Evolutionary conservation across 805 yeast genomes (phyloP).

Genomic region (Starmerella stigmatis): DNA sequence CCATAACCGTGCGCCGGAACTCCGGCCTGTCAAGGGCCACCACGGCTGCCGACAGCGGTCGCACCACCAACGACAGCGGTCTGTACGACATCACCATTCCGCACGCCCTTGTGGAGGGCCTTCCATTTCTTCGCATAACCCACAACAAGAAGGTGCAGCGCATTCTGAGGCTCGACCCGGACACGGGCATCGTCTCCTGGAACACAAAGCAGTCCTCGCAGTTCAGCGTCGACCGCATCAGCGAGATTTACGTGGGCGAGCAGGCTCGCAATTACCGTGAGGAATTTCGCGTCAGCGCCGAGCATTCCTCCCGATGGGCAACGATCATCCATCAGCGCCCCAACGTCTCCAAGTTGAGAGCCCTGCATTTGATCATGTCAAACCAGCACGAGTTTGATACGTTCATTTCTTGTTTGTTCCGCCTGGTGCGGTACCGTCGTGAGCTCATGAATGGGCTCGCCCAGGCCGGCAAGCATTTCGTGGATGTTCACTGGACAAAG

Average conservation of each 20-base stretch:
- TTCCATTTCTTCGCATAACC: slow-evolving; percentile 57
- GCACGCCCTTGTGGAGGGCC: slow-evolving; percentile 34
- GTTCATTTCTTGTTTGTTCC: slow-evolving; percentile 45
- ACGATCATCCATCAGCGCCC: slow-evolving; percentile 60
- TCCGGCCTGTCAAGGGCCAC: slow-evolving; percentile 20
- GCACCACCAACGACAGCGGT: neutral
- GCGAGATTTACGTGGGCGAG: slow-evolving; percentile 48
- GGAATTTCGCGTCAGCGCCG: slow-evolving; percentile 63
- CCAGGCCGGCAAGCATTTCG: slow-evolving; percentile 52
- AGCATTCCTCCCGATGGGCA: slow-evolving; percentile 61
- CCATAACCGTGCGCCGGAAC: slow-evolving; percentile 24
- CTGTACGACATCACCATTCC: slow-evolving; percentile 16
- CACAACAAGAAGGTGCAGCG: slow-evolving; percentile 57
- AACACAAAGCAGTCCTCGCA: slow-evolving; percentile 38
- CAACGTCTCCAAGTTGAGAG: slow-evolving; percentile 54
- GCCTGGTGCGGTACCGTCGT: slow-evolving; percentile 46
- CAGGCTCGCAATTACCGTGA: slow-evolving; percentile 81
- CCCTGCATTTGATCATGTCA: slow-evolving; percentile 66
- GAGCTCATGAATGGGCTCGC: slow-evolving; percentile 55
- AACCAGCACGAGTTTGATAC: slow-evolving; percentile 42
- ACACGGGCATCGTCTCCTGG: slow-evolving; percentile 48
- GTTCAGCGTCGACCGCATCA: slow-evolving; percentile 51
- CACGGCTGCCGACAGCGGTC: too few species aligned
- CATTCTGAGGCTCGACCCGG: slow-evolving; percentile 45
- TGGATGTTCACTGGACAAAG: slow-evolving; percentile 49